Base-by-base conservation (phyloP, 2,329 filamentous ascomycete species). In the Colletotrichum australisinense region DNA sequence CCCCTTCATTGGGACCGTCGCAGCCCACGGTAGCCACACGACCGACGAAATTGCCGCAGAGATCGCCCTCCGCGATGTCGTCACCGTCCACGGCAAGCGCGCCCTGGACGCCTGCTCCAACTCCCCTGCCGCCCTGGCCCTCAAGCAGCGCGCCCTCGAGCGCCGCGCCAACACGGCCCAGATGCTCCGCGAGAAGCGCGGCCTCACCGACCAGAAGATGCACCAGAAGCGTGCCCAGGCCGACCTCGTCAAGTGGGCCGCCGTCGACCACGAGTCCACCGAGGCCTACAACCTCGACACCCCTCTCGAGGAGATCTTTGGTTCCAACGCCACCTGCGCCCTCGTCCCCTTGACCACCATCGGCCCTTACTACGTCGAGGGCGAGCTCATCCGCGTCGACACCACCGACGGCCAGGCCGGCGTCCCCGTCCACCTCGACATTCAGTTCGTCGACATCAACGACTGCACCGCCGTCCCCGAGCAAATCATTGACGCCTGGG, bases 341-440 rank as follows among this genome's bases (percentile, higher is more conserved):
- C 69, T 74, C 58, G 68, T 72, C 22, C 72, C 72, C 24, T 63
- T 72, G 63, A 53, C 55, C 52, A 74, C 63, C 28, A 72, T 72
- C 55, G 72, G 72, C 19, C 72, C 69, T 4, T 74, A 84, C 55
- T 83, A 84, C 74, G 81, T 87, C 53, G 78, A 81, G 30, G 86
- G 86, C 58, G 86, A 88, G 78, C 80, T 84, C 69, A 78, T 88
- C 72, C 83, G 86, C 60, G 78, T 81, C 49, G 82, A 88, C 74
- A 80, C 88, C 73, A 83, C 81, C 67, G 86, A 88, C 69, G 71
- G 78, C 5, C 75, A 84, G 74, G 78, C 57, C 56, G 86, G 86
- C 60, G 79, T 88, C 19, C 82, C 84, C 38, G 60, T 88, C 19
- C 84, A 84, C 65, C 76, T 78, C 24, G 76, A 77, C 46, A 57